Percentiles rank a stretch among this genome's conserved stretches.
Conservation (phyloP, 1,284 basidiomycete genomes). For the Waitea zeae region DNA sequence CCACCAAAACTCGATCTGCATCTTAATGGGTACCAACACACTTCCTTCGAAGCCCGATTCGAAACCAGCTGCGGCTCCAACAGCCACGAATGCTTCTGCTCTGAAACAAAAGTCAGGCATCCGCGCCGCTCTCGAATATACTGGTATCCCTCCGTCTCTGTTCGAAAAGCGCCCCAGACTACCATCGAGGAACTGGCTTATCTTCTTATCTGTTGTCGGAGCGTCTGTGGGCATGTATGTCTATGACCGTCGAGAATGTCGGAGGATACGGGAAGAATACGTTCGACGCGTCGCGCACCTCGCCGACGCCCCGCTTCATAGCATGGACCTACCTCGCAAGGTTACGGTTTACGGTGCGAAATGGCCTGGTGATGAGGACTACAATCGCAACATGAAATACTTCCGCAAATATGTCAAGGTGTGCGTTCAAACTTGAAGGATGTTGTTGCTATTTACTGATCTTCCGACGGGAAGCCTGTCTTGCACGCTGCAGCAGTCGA, state of each 20-base stretch:
- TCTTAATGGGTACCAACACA: too few species aligned
- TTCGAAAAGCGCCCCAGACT: conserved; percentile 61
- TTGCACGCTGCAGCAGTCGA: conserved; percentile 90
- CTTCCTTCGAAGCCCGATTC: too few species aligned
- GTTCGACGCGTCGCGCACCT: conserved; percentile 66
- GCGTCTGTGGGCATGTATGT: conserved; percentile 59
- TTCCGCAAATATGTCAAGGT: conserved; percentile 98
- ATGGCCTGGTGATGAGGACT: conserved; percentile 92
- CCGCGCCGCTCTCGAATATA: conserved; percentile 36
- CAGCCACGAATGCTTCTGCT: too few species aligned
- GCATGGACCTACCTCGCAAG: conserved; percentile 60
- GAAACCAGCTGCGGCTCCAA: too few species aligned
- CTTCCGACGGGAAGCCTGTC: conserved; percentile 52
- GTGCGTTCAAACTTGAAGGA: conserved; percentile 11
- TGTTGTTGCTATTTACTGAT: conserved; percentile 3
- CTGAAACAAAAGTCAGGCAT: conserved; percentile 25
- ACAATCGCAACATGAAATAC: conserved; percentile 68
- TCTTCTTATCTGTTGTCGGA: conserved; percentile 70
- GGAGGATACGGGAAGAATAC: conserved; percentile 62
- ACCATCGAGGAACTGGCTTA: conserved; percentile 87
- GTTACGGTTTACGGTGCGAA: conserved; percentile 78
- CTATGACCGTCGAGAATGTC: conserved; percentile 75
- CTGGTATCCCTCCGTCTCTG: conserved; percentile 57
- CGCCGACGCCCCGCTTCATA: conserved; percentile 47
- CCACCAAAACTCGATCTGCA: too few species aligned